phyloP scores from a whole-genome alignment of 257 asterid species.

The Henckelia pumila region DNA sequence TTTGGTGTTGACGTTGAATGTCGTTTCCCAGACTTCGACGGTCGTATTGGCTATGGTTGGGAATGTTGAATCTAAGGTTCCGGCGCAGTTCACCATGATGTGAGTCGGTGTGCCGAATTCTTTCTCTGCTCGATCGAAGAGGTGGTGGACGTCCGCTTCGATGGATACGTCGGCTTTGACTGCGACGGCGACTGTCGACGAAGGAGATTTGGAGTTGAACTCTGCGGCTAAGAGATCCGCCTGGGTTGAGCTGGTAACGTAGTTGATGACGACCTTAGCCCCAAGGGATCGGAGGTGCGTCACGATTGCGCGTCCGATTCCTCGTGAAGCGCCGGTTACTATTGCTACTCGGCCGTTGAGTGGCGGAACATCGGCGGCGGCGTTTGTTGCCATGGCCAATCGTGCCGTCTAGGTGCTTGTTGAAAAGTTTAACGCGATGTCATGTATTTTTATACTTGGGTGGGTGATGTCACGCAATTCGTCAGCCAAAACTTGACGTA shows the following conservation, averaged over 20 bases:
- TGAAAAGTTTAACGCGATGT: no score
- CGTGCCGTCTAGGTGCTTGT: no score
- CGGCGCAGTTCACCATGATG: constrained; percentile 63
- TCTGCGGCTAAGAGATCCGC: constrained; percentile 38
- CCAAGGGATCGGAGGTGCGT: constrained; percentile 44
- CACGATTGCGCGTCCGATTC: constrained; percentile 47
- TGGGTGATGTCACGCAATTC: no score
- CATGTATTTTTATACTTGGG: no score
- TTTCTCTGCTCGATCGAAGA: constrained; percentile 61
- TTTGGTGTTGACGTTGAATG: constrained; percentile 47
- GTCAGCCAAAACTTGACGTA: no score
- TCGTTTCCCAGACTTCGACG: constrained; percentile 52
- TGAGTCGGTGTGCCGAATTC: constrained; percentile 42
- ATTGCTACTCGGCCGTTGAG: constrained; percentile 45
- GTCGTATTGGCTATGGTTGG: constrained; percentile 47
- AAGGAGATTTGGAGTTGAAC: constrained; percentile 26
- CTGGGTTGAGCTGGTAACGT: constrained; percentile 36
- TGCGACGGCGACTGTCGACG: constrained; percentile 39
- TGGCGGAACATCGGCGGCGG: constrained; percentile 18
- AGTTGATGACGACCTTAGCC: constrained; percentile 42
- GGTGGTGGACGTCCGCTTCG: constrained; percentile 50
- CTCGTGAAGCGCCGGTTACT: constrained; percentile 48
- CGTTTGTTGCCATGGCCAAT: constrained; percentile 13
- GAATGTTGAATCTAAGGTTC: constrained; percentile 42
- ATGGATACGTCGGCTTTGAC: constrained; percentile 57